Base-by-base conservation (phyloP, 2,329 filamentous ascomycete species). In the Xylogone sp. region DNA sequence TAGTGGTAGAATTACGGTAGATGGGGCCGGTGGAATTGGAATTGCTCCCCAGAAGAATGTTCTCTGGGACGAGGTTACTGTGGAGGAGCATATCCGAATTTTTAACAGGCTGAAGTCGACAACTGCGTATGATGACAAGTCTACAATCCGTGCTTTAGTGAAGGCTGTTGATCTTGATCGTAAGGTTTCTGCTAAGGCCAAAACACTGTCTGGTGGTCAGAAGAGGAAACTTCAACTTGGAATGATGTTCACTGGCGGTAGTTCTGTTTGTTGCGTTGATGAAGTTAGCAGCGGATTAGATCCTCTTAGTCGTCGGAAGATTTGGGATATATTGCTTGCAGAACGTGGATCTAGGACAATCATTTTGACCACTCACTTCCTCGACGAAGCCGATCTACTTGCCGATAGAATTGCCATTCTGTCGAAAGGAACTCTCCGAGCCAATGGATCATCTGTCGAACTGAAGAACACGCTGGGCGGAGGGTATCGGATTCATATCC, bases 21-120 rank as follows among this genome's bases (percentile, higher is more conserved):
- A 92, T 57, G 86, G 85, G 1, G 85, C 83, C 9, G 88, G 88
- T 9, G 90, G 89, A 0, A 78, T 97, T 19, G 92, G 92, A 13
- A 84, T 96, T 42, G 93, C 90, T 51, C 92, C 92, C 0, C 92
- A 97, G 66, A 92, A 93, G 74, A 97, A 97, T 61, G 92, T 97
- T 5, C 78, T 97, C 27, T 97, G 92, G 91, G 87, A 93, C 59
- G 86, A 91, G 52, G 72, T 97, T 50, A 95, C 88, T 0, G 90
- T 96, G 0, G 82, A 84, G 61, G 90, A 96, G 67, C 92, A 96
- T 62, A 83, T 96, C 16, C 71, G 73, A 9, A 88, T 96, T 46
- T 96, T 96, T 73, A 93, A 94, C 66, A 77, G 78, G 44, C 76
- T 97, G 46, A 97, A 97, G 64, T 80, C 86, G 0, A 78, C 80